These are phyloP conservation scores for Dictyostelium capitatum DNA, from an alignment of 78 protist genomes.

Conservation along the genomic window DNA sequence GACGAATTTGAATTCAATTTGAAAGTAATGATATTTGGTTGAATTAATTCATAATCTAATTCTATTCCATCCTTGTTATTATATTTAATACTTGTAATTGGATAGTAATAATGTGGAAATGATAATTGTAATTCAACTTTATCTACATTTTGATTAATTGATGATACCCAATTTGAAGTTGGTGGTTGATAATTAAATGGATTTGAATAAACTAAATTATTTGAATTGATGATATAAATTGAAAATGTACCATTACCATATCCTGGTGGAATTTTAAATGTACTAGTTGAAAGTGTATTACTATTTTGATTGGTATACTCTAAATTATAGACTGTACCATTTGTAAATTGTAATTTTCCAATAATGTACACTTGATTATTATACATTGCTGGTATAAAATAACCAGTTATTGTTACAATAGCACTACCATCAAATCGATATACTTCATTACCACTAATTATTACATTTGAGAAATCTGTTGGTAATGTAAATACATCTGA, in stretches of 20 bases:
- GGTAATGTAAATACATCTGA: background rate
- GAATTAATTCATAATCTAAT: background rate
- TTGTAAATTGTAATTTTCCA: background rate
- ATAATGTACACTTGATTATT: background rate
- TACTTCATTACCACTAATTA: background rate
- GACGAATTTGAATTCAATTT: background rate
- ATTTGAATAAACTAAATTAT: background rate
- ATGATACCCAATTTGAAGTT: background rate
- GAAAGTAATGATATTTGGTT: background rate
- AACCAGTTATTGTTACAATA: background rate
- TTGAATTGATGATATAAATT: background rate
- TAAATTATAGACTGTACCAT: background rate
- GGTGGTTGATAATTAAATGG: background rate
- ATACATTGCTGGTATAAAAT: background rate
- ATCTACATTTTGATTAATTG: background rate
- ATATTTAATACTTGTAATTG: background rate
- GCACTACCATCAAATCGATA: background rate
- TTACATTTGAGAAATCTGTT: background rate
- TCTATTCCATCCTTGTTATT: background rate
- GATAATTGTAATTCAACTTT: background rate
- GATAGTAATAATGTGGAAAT: background rate
- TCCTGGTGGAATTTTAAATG: background rate
- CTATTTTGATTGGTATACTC: background rate
- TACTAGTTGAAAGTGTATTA: background rate
- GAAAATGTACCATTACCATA: slow-evolving; percentile 4